Evolutionary conservation across 139 green algal genomes (phyloP).

Genomic region (Zygnema circumcarinatum): DNA sequence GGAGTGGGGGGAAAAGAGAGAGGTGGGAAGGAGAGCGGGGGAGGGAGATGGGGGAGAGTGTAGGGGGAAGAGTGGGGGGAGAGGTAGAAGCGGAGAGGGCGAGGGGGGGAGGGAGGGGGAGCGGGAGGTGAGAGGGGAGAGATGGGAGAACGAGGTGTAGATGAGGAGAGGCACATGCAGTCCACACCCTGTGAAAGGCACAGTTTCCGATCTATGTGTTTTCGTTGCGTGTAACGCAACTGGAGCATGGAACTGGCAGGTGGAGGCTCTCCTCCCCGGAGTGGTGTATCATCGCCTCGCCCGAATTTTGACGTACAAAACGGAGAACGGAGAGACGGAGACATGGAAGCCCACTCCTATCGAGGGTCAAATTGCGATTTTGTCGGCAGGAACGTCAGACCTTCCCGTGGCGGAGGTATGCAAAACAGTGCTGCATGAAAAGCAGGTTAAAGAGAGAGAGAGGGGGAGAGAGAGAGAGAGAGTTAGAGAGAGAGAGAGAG

Average conservation of each 20-base stretch:
- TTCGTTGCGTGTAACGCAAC: neutral
- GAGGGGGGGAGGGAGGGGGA: no score
- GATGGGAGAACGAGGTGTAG: no score
- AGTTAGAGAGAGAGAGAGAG: neutral
- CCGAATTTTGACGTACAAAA: no score
- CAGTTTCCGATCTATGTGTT: neutral
- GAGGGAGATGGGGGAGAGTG: no score
- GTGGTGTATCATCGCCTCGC: neutral
- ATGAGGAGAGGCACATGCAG: neutral
- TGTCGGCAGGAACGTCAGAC: constrained; percentile 76
- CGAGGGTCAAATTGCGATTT: constrained; percentile 74
- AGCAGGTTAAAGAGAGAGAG: neutral
- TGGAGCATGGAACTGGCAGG: neutral
- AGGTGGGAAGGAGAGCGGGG: no score
- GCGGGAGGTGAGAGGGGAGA: no score
- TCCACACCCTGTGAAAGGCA: neutral
- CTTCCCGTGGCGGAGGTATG: constrained; percentile 51
- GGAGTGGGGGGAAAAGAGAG: no score
- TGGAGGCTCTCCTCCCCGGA: neutral
- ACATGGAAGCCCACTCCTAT: no score
- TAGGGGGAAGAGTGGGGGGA: no score
- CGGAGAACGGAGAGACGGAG: no score
- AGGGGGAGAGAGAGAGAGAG: neutral
- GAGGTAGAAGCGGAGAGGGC: no score
- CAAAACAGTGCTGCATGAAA: no score